Percentiles rank a stretch among this genome's conserved stretches.
These are phyloP conservation scores for Quercus tomentella DNA, from an alignment of 331 rosid species.

Conservation along the genomic window DNA sequence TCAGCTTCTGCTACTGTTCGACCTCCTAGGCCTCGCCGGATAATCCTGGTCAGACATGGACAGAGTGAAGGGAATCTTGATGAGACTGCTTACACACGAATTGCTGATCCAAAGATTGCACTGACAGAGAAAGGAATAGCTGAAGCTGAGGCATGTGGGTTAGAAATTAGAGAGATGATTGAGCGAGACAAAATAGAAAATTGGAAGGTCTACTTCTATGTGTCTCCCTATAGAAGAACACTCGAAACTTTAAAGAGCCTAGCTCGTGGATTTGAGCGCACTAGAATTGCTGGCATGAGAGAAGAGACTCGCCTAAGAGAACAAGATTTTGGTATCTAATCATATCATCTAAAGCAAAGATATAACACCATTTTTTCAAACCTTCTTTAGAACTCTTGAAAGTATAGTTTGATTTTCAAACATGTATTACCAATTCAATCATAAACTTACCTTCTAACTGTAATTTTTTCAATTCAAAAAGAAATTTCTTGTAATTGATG, in stretches of 20 bases:
- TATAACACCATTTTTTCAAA: background rate
- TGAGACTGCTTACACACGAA: slow-evolving; percentile 58
- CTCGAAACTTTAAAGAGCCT: slow-evolving; percentile 52
- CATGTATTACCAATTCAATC: background rate
- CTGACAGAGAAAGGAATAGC: slow-evolving; percentile 53
- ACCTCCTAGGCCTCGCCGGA: slow-evolving; percentile 79
- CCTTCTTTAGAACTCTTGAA: too few relatives aligned
- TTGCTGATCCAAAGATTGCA: slow-evolving; percentile 70
- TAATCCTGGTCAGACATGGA: slow-evolving; percentile 84
- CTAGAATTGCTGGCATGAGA: slow-evolving; percentile 68
- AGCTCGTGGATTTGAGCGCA: slow-evolving; percentile 62
- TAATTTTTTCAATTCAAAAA: background rate
- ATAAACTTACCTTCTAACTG: background rate
- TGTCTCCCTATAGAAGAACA: slow-evolving; percentile 75
- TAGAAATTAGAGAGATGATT: slow-evolving; percentile 42
- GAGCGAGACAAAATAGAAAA: slow-evolving; percentile 32
- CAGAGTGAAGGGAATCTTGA: slow-evolving; percentile 85
- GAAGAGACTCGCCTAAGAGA: slow-evolving; percentile 89
- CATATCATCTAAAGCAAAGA: background rate
- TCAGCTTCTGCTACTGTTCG: background rate
- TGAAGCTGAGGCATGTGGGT: slow-evolving; percentile 68
- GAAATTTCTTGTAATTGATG: background rate
- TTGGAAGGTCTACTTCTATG: slow-evolving; percentile 81
- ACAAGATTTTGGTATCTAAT: slow-evolving; percentile 68
- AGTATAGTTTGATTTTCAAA: background rate